Base-by-base conservation (phyloP, 2,329 filamentous ascomycete genomes). In the Aspergillus hiratsukae region DNA sequence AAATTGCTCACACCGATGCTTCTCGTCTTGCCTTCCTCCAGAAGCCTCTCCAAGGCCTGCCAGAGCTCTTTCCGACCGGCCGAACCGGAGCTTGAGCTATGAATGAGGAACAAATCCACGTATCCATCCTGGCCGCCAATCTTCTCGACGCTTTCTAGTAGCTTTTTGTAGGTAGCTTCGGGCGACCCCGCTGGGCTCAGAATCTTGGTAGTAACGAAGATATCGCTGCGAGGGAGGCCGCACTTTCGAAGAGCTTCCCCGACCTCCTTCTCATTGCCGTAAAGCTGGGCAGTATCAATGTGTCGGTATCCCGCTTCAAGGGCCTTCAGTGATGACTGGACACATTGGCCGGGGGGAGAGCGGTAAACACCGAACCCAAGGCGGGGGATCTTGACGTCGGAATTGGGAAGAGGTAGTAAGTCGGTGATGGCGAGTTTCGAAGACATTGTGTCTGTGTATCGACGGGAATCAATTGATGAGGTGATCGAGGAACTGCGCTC, bases 1-100 rank as follows among this genome's bases (percentile, higher is more conserved):
- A 83, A 91, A 66, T 91, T 91, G 69, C 86, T 88, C 52, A 90
- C 87, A 0, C 88, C 88, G 64, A 91, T 89, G 40, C 80, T 81
- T 71, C 80, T 84, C 45, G 83, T 80, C 61, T 79, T 83, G 4
- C 86, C 87, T 61, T 85, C 81, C 14, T 77, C 74, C 57, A 83
- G 75, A 43, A 87, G 70, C 67, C 75, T 81, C 73, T 90, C 87
- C 64, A 91, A 72, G 1, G 84, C 86, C 58, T 78, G 74, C 87
- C 87, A 91, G 69, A 90, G 76, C 60, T 81, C 76, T 72, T 84
- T 83, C 45, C 86, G 76, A 11, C 78, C 79, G 21, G 78, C 75
- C 2, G 76, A 69, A 0, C 85, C 84, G 3, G 78, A 79, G 31
- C 78, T 81, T 11, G 87, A 80, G 56, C 81, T 83, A 69, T 91